These are phyloP conservation scores for Aspergillus caelatus DNA, from an alignment of 2,329 filamentous ascomycete genomes.

Conservation along the genomic window DNA sequence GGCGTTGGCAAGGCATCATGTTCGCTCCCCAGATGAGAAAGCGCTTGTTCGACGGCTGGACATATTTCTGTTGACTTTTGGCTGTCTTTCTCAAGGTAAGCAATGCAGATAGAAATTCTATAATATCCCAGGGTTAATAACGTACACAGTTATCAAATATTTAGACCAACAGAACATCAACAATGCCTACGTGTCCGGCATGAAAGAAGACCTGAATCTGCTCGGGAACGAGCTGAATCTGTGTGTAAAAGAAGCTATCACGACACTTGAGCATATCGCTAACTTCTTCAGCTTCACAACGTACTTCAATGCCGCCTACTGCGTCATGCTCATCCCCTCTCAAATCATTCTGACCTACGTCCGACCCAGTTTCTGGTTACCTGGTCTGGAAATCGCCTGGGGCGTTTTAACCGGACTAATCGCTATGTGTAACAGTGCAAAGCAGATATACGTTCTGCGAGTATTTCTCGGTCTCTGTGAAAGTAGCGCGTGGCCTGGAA, in stretches of 20 bases:
- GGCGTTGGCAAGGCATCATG: not conserved
- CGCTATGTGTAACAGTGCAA: not conserved
- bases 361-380: not conserved
- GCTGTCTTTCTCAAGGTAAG: not conserved
- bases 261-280: not conserved
- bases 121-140: too few species aligned
- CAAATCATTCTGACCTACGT: not conserved
- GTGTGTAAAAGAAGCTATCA: not conserved
- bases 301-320: slow-evolving; percentile 3
- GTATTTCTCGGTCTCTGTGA: not conserved
- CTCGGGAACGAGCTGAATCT: not conserved
- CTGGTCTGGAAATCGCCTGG: slow-evolving; percentile 1
- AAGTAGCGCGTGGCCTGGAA: not conserved
- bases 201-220: slow-evolving; percentile 2
- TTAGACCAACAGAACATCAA: slow-evolving; percentile 1
- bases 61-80: not conserved
- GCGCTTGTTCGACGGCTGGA: not conserved
- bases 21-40: not conserved
- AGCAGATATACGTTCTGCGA: not conserved
- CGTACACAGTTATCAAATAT: not conserved
- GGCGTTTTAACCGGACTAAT: not conserved
- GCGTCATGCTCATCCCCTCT: not conserved
- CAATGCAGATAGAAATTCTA: not conserved
- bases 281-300: not conserved
- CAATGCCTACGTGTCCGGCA: slow-evolving; percentile 2